Evolutionary conservation across 2,329 filamentous ascomycete species (phyloP).

Genomic region (Xylaria digitata): DNA sequence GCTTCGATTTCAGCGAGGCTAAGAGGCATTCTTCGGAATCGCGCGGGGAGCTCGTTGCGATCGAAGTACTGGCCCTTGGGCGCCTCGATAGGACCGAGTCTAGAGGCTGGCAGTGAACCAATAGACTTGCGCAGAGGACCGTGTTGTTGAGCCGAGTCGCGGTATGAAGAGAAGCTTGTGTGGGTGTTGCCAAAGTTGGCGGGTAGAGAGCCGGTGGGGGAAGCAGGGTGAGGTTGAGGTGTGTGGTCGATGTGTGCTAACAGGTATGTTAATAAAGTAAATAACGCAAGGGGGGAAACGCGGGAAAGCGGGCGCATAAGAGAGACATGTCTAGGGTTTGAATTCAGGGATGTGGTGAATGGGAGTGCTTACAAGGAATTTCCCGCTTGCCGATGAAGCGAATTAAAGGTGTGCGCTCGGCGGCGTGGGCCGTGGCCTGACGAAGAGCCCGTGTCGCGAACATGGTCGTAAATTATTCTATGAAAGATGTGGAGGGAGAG

Average conservation of each 20-base stretch:
- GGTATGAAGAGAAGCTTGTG: constrained; percentile 79
- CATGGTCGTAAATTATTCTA: constrained; percentile 56
- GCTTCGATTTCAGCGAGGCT: constrained; percentile 91
- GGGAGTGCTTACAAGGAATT: constrained; percentile 62
- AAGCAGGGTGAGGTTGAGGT: constrained; percentile 78
- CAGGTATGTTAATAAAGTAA: constrained; percentile 39
- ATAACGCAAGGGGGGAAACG: neutral
- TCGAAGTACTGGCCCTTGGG: constrained; percentile 85
- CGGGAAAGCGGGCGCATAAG: neutral
- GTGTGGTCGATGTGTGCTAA: constrained; percentile 78
- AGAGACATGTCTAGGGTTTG: neutral
- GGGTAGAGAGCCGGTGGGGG: constrained; percentile 73
- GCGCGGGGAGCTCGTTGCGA: constrained; percentile 83
- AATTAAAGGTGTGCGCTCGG: constrained; percentile 71
- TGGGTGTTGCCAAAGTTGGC: constrained; percentile 62
- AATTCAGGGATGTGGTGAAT: neutral
- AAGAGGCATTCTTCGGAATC: constrained; percentile 83
- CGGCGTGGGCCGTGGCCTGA: constrained; percentile 68
- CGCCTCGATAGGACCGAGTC: constrained; percentile 78
- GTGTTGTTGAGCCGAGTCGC: constrained; percentile 81
- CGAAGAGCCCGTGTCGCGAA: constrained; percentile 67
- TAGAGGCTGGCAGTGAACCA: constrained; percentile 66
- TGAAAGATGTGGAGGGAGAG: constrained; percentile 29
- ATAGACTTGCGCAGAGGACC: constrained; percentile 75
- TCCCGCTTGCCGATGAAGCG: constrained; percentile 70